Conservation (phyloP, 192 early-diverging fungal genomes). For the Umbelopsis sp. region DNA sequence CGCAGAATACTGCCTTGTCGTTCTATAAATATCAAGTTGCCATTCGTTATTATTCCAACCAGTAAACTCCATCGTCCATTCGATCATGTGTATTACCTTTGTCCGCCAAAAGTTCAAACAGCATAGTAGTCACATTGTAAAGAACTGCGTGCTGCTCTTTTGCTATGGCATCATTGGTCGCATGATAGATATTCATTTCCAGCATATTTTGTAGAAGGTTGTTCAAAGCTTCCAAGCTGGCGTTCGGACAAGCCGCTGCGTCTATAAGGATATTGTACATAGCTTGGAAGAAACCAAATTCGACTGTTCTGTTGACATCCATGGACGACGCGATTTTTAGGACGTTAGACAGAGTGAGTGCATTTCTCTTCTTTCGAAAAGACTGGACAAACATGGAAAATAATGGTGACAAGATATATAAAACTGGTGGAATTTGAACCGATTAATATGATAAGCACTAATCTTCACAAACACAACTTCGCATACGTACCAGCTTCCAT, state of each 20-base stretch:
- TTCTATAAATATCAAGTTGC: background rate
- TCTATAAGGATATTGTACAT: slow-evolving; percentile 9
- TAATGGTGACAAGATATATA: slow-evolving; percentile 19
- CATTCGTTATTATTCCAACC: background rate
- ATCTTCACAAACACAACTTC: background rate
- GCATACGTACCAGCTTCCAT: background rate
- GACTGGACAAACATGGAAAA: slow-evolving; percentile 21
- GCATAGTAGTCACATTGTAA: background rate
- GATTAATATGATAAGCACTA: too few relatives aligned
- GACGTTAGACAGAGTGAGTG: background rate
- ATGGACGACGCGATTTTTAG: slow-evolving; percentile 4
- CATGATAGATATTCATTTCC: slow-evolving; percentile 24
- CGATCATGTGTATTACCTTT: background rate
- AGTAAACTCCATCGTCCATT: too few relatives aligned
- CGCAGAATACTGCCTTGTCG: slow-evolving; percentile 19
- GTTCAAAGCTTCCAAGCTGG: slow-evolving; percentile 7
- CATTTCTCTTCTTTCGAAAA: slow-evolving; percentile 25
- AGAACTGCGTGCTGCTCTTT: slow-evolving; percentile 17
- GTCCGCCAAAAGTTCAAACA: background rate
- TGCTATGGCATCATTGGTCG: slow-evolving; percentile 27
- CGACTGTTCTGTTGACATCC: slow-evolving; percentile 21
- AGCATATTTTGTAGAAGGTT: slow-evolving; percentile 20
- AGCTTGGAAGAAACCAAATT: slow-evolving; percentile 33
- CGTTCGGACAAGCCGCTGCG: background rate
- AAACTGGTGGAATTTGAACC: too few relatives aligned